Percentiles rank a stretch among this genome's conserved stretches.
Evolutionary conservation across 1,284 basidiomycete species (phyloP).

Genomic region (Leccinum pachyderme): DNA sequence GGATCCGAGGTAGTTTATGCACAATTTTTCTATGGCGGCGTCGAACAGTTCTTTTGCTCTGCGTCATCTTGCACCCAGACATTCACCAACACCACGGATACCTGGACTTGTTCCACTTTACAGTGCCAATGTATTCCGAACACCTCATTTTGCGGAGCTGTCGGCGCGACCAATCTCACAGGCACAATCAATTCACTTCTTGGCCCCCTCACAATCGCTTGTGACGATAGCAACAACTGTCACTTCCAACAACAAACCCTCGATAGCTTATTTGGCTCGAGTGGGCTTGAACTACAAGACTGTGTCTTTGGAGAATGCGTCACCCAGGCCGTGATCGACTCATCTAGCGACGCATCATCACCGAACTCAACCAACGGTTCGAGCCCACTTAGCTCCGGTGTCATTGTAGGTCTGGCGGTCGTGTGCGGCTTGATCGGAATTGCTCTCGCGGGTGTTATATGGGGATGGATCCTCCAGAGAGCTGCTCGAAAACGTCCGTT

Average conservation of each 20-base stretch:
- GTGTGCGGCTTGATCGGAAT: conserved; percentile 64
- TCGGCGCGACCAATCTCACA: conserved; percentile 49
- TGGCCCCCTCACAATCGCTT: conserved; percentile 66
- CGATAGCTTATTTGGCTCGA: conserved; percentile 64
- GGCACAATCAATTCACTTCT: conserved; percentile 56
- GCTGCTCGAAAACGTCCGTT: conserved; percentile 52
- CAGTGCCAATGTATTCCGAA: conserved; percentile 69
- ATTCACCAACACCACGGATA: conserved; percentile 36
- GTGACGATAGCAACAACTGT: conserved; percentile 58
- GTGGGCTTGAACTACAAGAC: conserved; percentile 65
- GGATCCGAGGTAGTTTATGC: conserved; percentile 63
- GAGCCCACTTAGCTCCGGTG: conserved; percentile 64
- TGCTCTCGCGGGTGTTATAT: conserved; percentile 54
- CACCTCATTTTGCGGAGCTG: conserved; percentile 73
- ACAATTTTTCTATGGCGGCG: conserved; percentile 80
- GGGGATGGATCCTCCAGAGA: conserved; percentile 62
- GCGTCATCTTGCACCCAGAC: conserved; percentile 71
- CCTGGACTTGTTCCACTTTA: conserved; percentile 72
- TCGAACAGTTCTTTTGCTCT: conserved; percentile 81
- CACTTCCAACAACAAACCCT: conserved; percentile 74
- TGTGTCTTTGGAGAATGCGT: conserved; percentile 89
- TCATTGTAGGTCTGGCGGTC: conserved; percentile 84
- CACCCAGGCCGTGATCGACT: conserved; percentile 72
- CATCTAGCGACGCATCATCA: conserved; percentile 34
- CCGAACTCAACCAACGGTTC: conserved; percentile 28